Evolutionary conservation across 768 basidiomycete species (phyloP).

Genomic region (Lyophyllum atratum): DNA sequence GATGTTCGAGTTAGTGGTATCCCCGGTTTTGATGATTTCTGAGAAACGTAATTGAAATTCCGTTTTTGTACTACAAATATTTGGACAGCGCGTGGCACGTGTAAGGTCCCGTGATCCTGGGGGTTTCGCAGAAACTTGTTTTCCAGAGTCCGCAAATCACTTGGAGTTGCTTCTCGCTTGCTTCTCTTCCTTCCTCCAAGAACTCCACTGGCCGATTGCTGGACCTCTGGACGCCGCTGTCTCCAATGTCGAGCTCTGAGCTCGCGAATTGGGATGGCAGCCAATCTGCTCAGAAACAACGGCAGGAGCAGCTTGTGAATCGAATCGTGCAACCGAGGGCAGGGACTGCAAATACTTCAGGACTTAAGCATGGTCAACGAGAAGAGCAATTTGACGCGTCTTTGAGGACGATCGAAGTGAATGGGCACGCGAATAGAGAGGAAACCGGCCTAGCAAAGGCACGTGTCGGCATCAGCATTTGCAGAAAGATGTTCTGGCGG

Average conservation of each 20-base stretch:
- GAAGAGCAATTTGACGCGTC: constrained; percentile 8
- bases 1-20: constrained; percentile 29
- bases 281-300: constrained; percentile 4
- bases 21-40: constrained; percentile 44
- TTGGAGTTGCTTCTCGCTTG: background rate
- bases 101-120: background rate
- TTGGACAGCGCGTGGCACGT: background rate
- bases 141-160: background rate
- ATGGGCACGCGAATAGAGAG: background rate
- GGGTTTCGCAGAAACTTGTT: background rate
- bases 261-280: constrained; percentile 20
- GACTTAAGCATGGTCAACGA: background rate
- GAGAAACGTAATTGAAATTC: background rate
- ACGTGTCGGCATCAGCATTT: background rate
- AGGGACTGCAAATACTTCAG: background rate
- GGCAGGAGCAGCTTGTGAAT: background rate
- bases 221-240: background rate
- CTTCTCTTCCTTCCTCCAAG: background rate
- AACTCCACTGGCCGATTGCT: background rate
- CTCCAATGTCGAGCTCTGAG: constrained; percentile 17
- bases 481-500: too few species aligned
- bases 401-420: background rate
- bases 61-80: background rate
- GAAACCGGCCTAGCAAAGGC: background rate
- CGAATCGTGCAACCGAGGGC: background rate